Base-by-base conservation (phyloP, 306 rosid genomes). In the Mimosa bimucronata region DNA sequence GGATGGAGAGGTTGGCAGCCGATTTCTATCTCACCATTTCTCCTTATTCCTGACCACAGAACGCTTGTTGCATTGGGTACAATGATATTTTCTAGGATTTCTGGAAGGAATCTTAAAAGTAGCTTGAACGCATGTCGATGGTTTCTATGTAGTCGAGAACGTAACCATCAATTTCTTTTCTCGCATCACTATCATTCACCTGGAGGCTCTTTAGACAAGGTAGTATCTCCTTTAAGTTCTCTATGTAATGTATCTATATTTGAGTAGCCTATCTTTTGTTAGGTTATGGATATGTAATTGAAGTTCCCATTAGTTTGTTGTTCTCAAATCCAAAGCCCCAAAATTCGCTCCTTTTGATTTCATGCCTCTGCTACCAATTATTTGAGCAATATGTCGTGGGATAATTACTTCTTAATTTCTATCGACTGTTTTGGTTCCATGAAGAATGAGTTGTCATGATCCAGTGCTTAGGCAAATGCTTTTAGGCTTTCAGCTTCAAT, bases 41-140 rank as follows among this genome's bases (percentile, higher is more conserved):
- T 13, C 38, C 18, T 38, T 57, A 67, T 44, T 23, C 69, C 40
- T 28, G 12, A 13, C 66, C 28, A 11, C 23, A 19, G 34, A 23
- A 42, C 29, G 8, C 71, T 64, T 31, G 9, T 41, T 66, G 9
- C 25, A 29, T 45, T 25, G 6, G 28, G 15, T 18, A 46, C 62
- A 81, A 94, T 90, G 97, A 44, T 88, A 1, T 83, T 91, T 79
- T 86, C 87, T 77, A 90, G 88, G 87, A 74, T 85, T 65, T 85
- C 88, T 14, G 78, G 62, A 21, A 55, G 83, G 86, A 84, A 92
- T 77, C 88, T 71, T 46, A 88, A 89, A 82, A 67, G 72, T 58
- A 45, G 84, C 83, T 73, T 83, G 82, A 81, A 80, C 31, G 87
- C 83, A 45, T 82, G 82, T 70, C 90, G 94, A 7, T 55, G 90